A percentile compares a stretch with the other conserved stretches of the same genome.
phyloP scores from a whole-genome alignment of 169 alveolate genomes.

The Besnoitia besnoiti region DNA sequence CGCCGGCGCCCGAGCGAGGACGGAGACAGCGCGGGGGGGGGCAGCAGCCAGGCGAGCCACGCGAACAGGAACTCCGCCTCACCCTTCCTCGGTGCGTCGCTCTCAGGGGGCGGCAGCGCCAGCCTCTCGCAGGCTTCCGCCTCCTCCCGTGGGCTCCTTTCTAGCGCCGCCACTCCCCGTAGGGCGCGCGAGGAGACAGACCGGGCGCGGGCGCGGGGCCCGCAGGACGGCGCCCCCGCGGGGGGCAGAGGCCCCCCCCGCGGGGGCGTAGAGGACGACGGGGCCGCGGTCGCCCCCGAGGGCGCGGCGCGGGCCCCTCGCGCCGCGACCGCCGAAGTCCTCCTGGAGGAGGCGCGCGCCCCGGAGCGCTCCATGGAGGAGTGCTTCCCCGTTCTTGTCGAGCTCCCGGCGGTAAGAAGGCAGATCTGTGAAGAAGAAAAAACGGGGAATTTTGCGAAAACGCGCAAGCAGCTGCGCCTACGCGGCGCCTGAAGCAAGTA shows the following conservation, averaged over 20 bases:
- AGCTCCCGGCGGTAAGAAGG: conserved; percentile 16
- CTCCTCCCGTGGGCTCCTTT: background rate
- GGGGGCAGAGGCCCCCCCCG: background rate
- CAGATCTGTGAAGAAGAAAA: no score
- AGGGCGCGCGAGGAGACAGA: background rate
- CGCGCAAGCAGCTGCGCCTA: no score
- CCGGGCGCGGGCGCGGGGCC: background rate
- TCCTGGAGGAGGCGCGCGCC: conserved; percentile 11
- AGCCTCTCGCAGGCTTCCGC: background rate
- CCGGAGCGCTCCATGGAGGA: conserved; percentile 21
- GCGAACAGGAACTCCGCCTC: background rate
- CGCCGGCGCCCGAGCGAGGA: conserved; percentile 33
- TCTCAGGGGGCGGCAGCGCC: background rate
- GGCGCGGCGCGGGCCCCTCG: no score
- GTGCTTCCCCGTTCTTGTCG: conserved; percentile 34
- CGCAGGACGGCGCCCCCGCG: background rate
- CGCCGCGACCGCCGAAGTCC: background rate
- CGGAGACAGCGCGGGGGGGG: conserved; percentile 6
- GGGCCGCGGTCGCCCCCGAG: background rate
- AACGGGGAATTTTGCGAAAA: no score
- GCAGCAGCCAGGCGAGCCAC: background rate
- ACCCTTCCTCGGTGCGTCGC: background rate
- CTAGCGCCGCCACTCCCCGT: background rate
- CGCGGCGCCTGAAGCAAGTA: no score
- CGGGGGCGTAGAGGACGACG: background rate